phyloP scores from a whole-genome alignment of 305 asterid genomes.

The Withania somnifera region DNA sequence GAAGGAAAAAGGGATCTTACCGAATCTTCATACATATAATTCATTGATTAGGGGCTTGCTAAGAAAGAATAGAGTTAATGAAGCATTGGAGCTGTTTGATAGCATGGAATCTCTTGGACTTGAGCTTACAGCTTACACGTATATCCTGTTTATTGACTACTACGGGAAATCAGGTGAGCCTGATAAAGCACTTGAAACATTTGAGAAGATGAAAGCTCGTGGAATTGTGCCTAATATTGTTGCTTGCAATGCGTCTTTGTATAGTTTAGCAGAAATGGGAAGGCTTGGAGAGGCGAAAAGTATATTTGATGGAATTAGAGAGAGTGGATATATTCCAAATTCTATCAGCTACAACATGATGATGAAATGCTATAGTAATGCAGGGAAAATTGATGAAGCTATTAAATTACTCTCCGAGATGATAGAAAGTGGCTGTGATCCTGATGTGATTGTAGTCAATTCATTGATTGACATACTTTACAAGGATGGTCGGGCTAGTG shows the following conservation, averaged over 20 bases:
- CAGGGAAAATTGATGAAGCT: constrained; percentile 78
- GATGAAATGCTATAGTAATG: constrained; percentile 74
- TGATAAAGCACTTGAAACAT: constrained; percentile 68
- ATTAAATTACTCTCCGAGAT: constrained; percentile 55
- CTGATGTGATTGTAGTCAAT: constrained; percentile 72
- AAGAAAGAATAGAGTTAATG: constrained; percentile 41
- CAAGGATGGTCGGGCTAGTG: constrained; percentile 61
- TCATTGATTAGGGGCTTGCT: constrained; percentile 77
- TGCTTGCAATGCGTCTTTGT: constrained; percentile 75
- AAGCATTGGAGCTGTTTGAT: constrained; percentile 54
- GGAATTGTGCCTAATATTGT: constrained; percentile 75
- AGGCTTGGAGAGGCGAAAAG: constrained; percentile 69
- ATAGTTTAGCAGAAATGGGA: constrained; percentile 66
- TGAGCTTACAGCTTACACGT: constrained; percentile 52
- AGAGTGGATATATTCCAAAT: constrained; percentile 72
- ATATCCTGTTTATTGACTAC: constrained; percentile 71
- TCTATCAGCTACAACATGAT: constrained; percentile 84
- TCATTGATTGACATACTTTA: constrained; percentile 80
- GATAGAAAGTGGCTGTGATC: constrained; percentile 53
- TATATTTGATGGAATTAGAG: constrained; percentile 55
- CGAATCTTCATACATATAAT: constrained; percentile 84
- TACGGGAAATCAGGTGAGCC: constrained; percentile 77
- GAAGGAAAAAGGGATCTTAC: constrained; percentile 49
- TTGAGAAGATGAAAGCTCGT: constrained; percentile 70
- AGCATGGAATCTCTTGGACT: constrained; percentile 55